These are phyloP conservation scores for Pyrenophora seminiperda DNA, from an alignment of 2,329 filamentous ascomycete species.

Conservation along the genomic window DNA sequence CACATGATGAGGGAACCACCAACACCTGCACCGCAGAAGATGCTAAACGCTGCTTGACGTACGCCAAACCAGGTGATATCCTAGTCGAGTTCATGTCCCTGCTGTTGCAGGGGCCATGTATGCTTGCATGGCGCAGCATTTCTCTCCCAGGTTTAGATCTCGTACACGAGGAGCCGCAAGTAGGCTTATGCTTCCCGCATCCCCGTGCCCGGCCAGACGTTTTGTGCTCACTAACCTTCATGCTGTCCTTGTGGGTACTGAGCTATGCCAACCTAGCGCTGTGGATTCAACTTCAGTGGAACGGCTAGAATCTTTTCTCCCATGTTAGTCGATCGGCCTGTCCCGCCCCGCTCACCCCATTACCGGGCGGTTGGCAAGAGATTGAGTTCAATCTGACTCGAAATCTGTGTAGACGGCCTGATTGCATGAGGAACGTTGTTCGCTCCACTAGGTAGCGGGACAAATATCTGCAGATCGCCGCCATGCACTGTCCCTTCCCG, in stretches of 20 bases:
- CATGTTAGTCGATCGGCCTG: not conserved
- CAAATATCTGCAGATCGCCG: not conserved
- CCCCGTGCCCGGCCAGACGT: not conserved
- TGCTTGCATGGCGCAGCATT: no score
- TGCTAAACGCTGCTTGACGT: no score
- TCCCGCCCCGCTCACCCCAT: not conserved
- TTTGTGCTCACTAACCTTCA: no score
- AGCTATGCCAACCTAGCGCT: not conserved
- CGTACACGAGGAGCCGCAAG: no score
- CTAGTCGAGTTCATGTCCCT: no score
- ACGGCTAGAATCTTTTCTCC: not conserved
- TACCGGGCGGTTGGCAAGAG: constrained; percentile 8
- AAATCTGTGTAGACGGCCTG: not conserved
- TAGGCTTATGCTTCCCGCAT: not conserved
- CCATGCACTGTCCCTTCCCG: not conserved
- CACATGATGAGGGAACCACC: no score
- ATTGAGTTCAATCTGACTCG: constrained; percentile 3
- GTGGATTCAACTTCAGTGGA: not conserved
- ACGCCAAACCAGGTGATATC: no score
- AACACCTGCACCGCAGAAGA: no score
- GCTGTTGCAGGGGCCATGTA: no score
- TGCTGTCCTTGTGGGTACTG: no score
- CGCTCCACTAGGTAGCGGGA: not conserved
- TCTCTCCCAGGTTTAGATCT: no score
- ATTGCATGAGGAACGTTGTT: not conserved